Conservation (phyloP, 768 basidiomycete genomes). For the Russula dissimulans region DNA sequence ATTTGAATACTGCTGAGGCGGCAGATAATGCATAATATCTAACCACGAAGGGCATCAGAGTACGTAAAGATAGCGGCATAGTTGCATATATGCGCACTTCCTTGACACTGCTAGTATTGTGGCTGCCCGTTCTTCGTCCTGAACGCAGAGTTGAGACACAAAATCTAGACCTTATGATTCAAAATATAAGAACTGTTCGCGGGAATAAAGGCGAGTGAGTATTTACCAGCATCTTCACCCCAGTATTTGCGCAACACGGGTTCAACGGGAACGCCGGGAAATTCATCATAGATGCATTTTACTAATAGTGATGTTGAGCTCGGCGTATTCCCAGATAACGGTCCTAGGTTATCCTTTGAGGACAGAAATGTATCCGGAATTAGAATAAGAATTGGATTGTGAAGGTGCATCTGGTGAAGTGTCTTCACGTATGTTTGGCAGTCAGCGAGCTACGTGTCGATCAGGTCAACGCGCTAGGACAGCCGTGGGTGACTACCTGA, state of each 20-base stretch:
- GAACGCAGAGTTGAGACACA: conserved; percentile 63
- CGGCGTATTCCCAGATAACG: conserved; percentile 37
- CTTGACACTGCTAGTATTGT: conserved; percentile 69
- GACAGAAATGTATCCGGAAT: conserved; percentile 78
- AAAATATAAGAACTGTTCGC: background rate
- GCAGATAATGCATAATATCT: conserved; percentile 91
- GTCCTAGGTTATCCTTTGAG: conserved; percentile 39
- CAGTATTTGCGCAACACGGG: conserved; percentile 73
- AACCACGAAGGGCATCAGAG: conserved; percentile 16
- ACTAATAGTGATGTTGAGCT: conserved; percentile 53
- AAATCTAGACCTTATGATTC: conserved; percentile 59
- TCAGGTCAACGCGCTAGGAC: conserved; percentile 1
- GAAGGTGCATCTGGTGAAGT: conserved; percentile 74
- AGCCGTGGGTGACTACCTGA: conserved; percentile 42
- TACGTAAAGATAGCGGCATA: background rate
- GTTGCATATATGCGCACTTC: conserved; percentile 49
- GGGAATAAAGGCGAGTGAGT: conserved; percentile 8
- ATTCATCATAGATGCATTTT: conserved; percentile 64
- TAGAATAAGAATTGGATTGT: conserved; percentile 60
- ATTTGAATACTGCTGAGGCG: conserved; percentile 78
- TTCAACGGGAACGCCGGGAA: conserved; percentile 56
- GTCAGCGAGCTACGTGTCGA: conserved; percentile 55
- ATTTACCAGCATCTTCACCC: conserved; percentile 68
- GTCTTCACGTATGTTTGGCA: conserved; percentile 86
- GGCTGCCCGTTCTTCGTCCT: conserved; percentile 75